Evolutionary conservation across 257 asterid genomes (phyloP).

Genomic region (Osmanthus fragrans): DNA sequence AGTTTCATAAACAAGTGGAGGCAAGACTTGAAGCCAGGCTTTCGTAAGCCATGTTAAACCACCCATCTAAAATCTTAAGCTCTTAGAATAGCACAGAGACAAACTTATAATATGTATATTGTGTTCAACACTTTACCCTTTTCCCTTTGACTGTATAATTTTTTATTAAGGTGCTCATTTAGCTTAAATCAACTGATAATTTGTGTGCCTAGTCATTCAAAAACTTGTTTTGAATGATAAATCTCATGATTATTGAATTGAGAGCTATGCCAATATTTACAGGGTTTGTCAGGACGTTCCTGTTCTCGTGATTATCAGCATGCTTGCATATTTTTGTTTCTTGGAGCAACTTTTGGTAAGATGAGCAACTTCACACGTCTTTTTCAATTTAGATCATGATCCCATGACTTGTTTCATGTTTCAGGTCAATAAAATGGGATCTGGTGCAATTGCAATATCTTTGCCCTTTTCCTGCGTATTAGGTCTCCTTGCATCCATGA

Average conservation of each 20-base stretch:
- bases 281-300: constrained; percentile 99
- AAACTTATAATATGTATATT: neutral
- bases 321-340: constrained; percentile 13
- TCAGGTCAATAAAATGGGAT: constrained; percentile 76
- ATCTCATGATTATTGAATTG: constrained; percentile 16
- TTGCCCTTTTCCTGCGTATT: no score
- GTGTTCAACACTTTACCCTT: neutral
- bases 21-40: neutral
- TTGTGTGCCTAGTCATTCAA: neutral
- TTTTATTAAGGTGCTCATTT: neutral
- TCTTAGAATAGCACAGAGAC: neutral
- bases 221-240: neutral
- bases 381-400: neutral
- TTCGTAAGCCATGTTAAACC: neutral
- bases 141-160: neutral
- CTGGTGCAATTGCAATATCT: constrained; percentile 92
- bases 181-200: neutral
- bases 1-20: neutral
- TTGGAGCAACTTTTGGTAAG: constrained; percentile 61
- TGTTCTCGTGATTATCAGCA: constrained; percentile 86
- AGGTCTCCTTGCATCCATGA: constrained; percentile 70
- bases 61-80: neutral
- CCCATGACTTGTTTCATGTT: constrained; percentile 8
- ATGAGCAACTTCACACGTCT: neutral
- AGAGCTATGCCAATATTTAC: constrained; percentile 20